These are phyloP conservation scores for Aaosphaeria arxii DNA, from an alignment of 2,329 filamentous ascomycete genomes.

Conservation along the genomic window DNA sequence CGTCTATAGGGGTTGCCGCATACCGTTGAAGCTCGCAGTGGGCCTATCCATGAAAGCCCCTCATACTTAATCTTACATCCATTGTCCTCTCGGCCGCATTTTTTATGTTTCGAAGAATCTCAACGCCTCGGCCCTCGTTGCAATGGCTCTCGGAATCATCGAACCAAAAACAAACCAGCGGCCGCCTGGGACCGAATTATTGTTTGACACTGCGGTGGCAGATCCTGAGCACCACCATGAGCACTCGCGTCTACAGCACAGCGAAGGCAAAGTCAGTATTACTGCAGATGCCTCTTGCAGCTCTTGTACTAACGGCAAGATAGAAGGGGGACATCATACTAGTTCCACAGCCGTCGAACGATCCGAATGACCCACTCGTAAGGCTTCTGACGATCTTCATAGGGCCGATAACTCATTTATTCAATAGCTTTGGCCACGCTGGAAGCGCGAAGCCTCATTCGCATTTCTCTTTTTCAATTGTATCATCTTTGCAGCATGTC, in stretches of 20 bases:
- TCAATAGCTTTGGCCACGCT: constrained; percentile 16
- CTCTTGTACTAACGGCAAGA: neutral
- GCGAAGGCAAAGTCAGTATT: constrained; percentile 11
- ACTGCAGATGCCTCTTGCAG: neutral
- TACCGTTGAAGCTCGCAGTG: no score
- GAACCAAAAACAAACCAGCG: constrained; percentile 13
- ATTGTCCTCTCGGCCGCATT: no score
- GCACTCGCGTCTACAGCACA: constrained; percentile 14
- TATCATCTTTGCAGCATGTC: constrained; percentile 22
- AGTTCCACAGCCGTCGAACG: constrained; percentile 19
- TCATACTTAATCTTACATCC: no score
- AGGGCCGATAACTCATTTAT: neutral
- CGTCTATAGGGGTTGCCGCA: no score
- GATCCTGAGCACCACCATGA: constrained; percentile 9
- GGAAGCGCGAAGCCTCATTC: constrained; percentile 20
- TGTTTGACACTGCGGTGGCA: constrained; percentile 15
- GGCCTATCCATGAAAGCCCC: no score
- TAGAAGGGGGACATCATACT: constrained; percentile 18
- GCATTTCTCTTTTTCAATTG: constrained; percentile 19
- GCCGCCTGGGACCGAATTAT: constrained; percentile 22
- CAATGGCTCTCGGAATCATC: constrained; percentile 24
- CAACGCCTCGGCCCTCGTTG: no score
- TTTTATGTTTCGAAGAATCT: no score
- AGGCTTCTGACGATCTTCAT: neutral
- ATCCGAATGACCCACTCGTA: constrained; percentile 22